Evolutionary conservation across 495 filamentous ascomycete species (phyloP).

Genomic region (Aspergillus mulundensis): DNA sequence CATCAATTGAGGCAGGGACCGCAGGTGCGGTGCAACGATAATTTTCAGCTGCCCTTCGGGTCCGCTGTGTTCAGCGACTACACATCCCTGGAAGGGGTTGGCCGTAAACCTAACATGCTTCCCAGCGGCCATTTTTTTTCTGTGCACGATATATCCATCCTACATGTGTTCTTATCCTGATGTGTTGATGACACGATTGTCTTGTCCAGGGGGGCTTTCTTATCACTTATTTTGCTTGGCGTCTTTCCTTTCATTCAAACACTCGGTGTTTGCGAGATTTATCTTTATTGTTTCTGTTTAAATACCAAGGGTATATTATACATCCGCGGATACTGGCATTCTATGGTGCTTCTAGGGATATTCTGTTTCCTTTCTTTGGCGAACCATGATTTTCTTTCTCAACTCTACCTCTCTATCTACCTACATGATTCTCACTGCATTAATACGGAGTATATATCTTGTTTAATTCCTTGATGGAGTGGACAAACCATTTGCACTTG

Average conservation of each 20-base stretch:
- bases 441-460: not conserved
- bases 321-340: not conserved
- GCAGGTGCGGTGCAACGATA: constrained; percentile 16
- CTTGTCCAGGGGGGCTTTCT: constrained; percentile 4
- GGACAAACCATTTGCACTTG: not conserved
- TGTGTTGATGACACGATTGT: constrained; percentile 12
- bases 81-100: not conserved
- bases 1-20: constrained; percentile 23
- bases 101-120: not conserved
- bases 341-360: not conserved
- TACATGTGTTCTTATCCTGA: constrained; percentile 13
- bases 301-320: constrained; percentile 6
- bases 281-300: constrained; percentile 4
- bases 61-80: not conserved
- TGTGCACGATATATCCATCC: constrained; percentile 4
- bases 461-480: not conserved
- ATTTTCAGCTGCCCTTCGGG: not conserved
- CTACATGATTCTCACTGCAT: not conserved
- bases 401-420: not conserved
- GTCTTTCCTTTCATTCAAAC: not conserved
- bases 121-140: not conserved
- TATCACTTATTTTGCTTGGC: not conserved
- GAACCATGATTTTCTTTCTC: not conserved
- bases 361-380: constrained; percentile 12
- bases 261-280: not conserved